Percentiles rank a stretch among this genome's conserved stretches.
Evolutionary conservation across 306 rosid species (phyloP).

Genomic region (Alnus rubra): DNA sequence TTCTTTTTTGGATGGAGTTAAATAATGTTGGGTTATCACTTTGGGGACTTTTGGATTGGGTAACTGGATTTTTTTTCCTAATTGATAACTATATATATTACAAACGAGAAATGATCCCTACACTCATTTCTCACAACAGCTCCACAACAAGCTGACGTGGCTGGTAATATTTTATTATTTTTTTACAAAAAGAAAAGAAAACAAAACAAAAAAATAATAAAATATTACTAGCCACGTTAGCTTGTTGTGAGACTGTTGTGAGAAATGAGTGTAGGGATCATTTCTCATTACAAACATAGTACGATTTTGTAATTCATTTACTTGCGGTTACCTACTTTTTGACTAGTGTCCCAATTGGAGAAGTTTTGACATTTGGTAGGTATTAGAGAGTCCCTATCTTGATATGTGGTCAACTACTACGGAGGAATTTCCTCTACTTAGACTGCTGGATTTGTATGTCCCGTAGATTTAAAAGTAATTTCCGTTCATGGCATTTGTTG

Average conservation of each 20-base stretch:
- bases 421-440: background rate
- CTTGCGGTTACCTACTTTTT: background rate
- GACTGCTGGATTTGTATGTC: background rate
- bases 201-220: no score
- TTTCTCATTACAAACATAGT: background rate
- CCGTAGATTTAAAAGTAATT: no score
- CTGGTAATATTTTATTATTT: no score
- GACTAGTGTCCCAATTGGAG: background rate
- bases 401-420: background rate
- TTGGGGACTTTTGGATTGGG: background rate
- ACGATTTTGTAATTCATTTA: background rate
- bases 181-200: no score
- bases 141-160: no score
- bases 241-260: no score
- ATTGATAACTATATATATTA: background rate
- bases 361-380: background rate
- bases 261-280: no score
- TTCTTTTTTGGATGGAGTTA: background rate
- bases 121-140: no score
- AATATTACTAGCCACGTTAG: no score
- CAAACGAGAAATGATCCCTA: no score
- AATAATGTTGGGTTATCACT: background rate
- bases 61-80: background rate
- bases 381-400: background rate
- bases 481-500: background rate